Percentiles rank a stretch among this genome's conserved stretches.
Evolutionary conservation across 2,329 filamentous ascomycete genomes (phyloP).

Genomic region (Ophiostoma ulmi): DNA sequence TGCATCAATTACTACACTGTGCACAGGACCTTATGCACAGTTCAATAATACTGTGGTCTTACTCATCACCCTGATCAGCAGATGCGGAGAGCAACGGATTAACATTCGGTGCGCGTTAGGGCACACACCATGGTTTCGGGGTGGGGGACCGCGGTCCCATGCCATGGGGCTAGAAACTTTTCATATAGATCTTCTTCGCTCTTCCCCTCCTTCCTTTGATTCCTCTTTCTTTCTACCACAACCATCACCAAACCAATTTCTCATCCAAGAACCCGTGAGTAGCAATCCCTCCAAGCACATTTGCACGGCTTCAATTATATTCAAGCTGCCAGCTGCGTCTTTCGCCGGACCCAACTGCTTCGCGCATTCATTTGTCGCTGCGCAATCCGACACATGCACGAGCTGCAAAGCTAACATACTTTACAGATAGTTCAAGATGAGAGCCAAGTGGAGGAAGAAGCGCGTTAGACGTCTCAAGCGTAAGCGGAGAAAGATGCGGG

Average conservation of each 20-base stretch:
- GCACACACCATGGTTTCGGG: conserved; percentile 25
- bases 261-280: conserved; percentile 41
- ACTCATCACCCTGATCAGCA: conserved; percentile 16
- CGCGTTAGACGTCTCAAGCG: conserved; percentile 97
- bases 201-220: conserved; percentile 16
- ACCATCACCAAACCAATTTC: conserved; percentile 41
- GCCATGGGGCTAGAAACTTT: conserved; percentile 18
- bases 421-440: conserved; percentile 53
- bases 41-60: background rate
- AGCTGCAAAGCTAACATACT: conserved; percentile 26
- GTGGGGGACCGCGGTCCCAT: background rate
- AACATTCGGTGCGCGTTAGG: conserved; percentile 27
- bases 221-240: conserved; percentile 26
- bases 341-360: background rate
- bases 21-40: background rate
- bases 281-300: background rate
- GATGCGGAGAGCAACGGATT: conserved; percentile 23
- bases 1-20: background rate
- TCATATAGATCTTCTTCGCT: conserved; percentile 15
- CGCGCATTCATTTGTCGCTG: background rate
- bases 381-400: background rate
- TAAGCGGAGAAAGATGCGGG: conserved; percentile 99
- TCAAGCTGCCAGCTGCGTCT: background rate
- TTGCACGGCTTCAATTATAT: background rate
- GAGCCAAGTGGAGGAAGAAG: conserved; percentile 99